Evolutionary conservation across 2,329 filamentous ascomycete species (phyloP).

Genomic region (Dichotomopilus funicola): DNA sequence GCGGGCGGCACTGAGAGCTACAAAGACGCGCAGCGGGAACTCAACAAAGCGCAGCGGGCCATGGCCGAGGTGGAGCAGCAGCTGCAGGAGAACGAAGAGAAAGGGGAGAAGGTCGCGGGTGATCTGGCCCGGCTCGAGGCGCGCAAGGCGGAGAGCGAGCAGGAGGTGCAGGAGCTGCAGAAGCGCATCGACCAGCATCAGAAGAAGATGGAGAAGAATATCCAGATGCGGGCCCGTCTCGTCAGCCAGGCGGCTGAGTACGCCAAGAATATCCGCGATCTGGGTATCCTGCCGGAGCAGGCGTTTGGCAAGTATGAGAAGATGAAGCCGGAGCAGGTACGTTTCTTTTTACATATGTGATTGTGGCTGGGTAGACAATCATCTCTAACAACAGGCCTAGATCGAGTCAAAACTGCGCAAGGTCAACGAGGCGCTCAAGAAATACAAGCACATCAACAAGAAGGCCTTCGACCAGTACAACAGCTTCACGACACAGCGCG

Average conservation of each 20-base stretch:
- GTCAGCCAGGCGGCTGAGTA: conserved; percentile 73
- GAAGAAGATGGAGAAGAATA: conserved; percentile 84
- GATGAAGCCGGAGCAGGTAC: conserved; percentile 69
- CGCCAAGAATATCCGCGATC: conserved; percentile 80
- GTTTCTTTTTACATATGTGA: conserved; percentile 19
- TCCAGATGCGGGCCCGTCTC: conserved; percentile 78
- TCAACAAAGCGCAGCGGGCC: conserved; percentile 67
- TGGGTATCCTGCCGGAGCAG: conserved; percentile 89
- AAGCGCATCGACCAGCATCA: conserved; percentile 67
- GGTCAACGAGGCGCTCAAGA: conserved; percentile 87
- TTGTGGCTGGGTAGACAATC: conserved; percentile 11
- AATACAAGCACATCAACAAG: conserved; percentile 98
- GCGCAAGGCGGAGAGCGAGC: conserved; percentile 57
- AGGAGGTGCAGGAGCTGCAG: conserved; percentile 71
- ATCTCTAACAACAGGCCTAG: conserved; percentile 29
- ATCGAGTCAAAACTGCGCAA: conserved; percentile 70
- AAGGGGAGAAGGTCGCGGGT: conserved; percentile 50
- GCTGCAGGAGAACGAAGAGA: conserved; percentile 66
- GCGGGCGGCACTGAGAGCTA: conserved; percentile 58
- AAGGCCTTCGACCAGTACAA: conserved; percentile 99
- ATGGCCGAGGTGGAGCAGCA: conserved; percentile 61
- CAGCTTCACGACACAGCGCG: conserved; percentile 88
- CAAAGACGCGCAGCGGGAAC: conserved; percentile 71
- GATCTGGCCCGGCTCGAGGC: conserved; percentile 51
- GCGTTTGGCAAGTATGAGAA: conserved; percentile 87